These are phyloP conservation scores for Cyberlindnera euphorbiae DNA, from an alignment of 805 yeast genomes.

Conservation along the genomic window DNA sequence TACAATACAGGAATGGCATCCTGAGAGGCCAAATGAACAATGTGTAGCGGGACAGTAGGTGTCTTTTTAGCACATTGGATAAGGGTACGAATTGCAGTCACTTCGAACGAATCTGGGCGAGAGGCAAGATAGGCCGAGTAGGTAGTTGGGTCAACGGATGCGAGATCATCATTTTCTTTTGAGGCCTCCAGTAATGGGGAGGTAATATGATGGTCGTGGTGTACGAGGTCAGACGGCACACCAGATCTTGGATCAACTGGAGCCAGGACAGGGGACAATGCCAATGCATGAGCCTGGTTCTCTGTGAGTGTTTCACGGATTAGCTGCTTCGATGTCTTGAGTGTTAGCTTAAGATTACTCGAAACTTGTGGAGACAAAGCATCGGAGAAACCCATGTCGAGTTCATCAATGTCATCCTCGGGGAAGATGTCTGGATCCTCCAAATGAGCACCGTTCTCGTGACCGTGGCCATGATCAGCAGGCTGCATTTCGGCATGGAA, in stretches of 20 bases:
- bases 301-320: conserved; percentile 33
- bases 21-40: conserved; percentile 85
- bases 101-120: conserved; percentile 85
- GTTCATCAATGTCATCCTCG: conserved; percentile 23
- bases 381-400: conserved; percentile 17
- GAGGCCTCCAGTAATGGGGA: conserved; percentile 43
- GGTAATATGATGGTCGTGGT: conserved; percentile 23
- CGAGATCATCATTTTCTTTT: conserved; percentile 35
- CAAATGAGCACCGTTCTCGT: conserved; percentile 12
- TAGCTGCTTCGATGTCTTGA: conserved; percentile 9
- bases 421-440: conserved; percentile 5
- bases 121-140: conserved; percentile 43
- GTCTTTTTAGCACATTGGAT: conserved; percentile 53
- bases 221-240: conserved; percentile 29
- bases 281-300: conserved; percentile 47
- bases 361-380: conserved; percentile 8
- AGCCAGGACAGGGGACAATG: conserved; percentile 50
- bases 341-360: neutral
- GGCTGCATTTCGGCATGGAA: conserved; percentile 92
- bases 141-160: conserved; percentile 25
- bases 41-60: conserved; percentile 70
- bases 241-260: conserved; percentile 59
- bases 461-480: conserved; percentile 27
- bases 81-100: conserved; percentile 73
- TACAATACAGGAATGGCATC: conserved; percentile 72